Evolutionary conservation across 352 stramenopile genomes (phyloP).

Genomic region (Pythium periplocum): DNA sequence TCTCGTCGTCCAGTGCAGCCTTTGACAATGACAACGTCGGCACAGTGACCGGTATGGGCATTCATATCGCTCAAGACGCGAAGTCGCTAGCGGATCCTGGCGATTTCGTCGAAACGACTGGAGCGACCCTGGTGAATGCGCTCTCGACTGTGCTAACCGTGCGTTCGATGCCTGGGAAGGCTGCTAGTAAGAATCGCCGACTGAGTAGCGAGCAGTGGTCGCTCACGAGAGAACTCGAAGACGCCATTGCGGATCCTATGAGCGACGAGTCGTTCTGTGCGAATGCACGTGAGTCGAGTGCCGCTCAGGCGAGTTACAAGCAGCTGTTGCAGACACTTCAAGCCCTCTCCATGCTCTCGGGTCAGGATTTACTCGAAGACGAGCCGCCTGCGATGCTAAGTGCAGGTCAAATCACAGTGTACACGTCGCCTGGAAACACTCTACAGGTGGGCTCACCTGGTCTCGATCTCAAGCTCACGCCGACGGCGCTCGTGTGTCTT

Average conservation of each 20-base stretch:
- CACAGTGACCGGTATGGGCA: slow-evolving; percentile 35
- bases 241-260: neutral
- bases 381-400: slow-evolving; percentile 29
- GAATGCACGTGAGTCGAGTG: slow-evolving; percentile 15
- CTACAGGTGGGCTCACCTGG: slow-evolving; percentile 4
- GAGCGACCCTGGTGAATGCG: slow-evolving; percentile 33
- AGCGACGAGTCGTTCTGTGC: neutral
- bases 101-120: slow-evolving; percentile 36
- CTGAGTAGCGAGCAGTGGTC: no score
- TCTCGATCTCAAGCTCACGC: slow-evolving; percentile 26
- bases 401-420: slow-evolving; percentile 24
- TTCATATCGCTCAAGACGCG: slow-evolving; percentile 35
- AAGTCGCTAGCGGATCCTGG: slow-evolving; percentile 30
- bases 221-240: no score
- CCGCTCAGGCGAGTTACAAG: slow-evolving; percentile 16
- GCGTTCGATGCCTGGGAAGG: neutral
- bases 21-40: slow-evolving; percentile 27
- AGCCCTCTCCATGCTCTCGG: slow-evolving; percentile 43
- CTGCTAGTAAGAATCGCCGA: no score
- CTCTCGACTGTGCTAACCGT: slow-evolving; percentile 37
- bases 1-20: slow-evolving; percentile 28
- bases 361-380: slow-evolving; percentile 34
- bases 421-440: slow-evolving; percentile 28
- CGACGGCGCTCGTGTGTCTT: slow-evolving; percentile 35
- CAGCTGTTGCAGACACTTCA: slow-evolving; percentile 44